A percentile compares a stretch with the other conserved stretches of the same genome.
Conservation (phyloP, 176 grass and related monocot species). For the Olyra latifolia region DNA sequence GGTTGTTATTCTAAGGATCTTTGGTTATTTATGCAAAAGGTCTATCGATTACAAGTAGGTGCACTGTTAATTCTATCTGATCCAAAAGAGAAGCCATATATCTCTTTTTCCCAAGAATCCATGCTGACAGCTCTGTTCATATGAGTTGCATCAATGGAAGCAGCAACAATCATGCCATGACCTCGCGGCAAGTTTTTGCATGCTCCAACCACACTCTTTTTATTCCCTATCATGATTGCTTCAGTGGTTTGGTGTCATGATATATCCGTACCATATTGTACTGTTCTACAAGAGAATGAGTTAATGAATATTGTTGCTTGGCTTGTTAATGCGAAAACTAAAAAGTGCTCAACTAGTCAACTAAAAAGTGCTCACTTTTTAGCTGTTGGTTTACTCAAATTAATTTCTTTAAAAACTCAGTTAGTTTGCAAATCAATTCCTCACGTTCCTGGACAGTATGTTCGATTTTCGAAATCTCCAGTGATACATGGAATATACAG, state of each 20-base stretch:
- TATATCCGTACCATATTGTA: constrained; percentile 4
- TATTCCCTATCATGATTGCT: constrained; percentile 9
- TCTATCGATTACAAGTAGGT: neutral
- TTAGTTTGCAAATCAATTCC: neutral
- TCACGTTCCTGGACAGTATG: neutral
- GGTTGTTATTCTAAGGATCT: neutral
- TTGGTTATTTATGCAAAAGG: constrained; percentile 7
- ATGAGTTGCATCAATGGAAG: constrained; percentile 26
- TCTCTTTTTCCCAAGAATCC: neutral
- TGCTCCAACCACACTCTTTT: neutral
- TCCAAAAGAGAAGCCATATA: neutral
- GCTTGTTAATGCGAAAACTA: neutral
- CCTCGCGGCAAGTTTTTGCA: constrained; percentile 2
- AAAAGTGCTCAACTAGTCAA: neutral
- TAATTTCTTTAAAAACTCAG: neutral
- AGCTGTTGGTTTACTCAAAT: neutral
- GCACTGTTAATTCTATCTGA: constrained; percentile 11
- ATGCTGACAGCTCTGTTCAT: neutral
- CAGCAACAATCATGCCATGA: neutral
- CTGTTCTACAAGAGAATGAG: neutral
- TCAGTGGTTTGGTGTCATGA: constrained; percentile 1
- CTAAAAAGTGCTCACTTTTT: neutral
- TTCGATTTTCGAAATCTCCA: neutral
- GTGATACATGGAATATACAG: neutral
- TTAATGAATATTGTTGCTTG: constrained; percentile 1